A percentile compares a stretch with the other conserved stretches of the same genome.
These are phyloP conservation scores for Cryptomeria japonica DNA, from an alignment of 75 land plant genomes.

Conservation along the genomic window DNA sequence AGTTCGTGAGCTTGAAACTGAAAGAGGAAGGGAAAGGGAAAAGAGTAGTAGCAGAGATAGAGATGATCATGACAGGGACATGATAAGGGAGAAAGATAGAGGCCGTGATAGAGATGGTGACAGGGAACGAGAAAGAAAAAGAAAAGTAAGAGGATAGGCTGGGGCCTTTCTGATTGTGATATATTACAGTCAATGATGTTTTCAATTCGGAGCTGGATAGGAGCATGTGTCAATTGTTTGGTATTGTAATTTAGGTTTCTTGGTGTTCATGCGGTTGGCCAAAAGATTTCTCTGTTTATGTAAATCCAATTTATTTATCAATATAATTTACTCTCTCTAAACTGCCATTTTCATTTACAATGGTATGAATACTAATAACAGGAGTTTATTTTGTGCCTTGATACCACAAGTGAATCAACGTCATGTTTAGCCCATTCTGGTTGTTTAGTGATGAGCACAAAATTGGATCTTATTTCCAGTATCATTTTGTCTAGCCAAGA, in stretches of 20 bases:
- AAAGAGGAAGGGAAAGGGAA: slow-evolving; percentile 52
- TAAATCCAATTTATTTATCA: neutral
- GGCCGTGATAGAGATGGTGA: slow-evolving; percentile 24
- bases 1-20: slow-evolving; percentile 23
- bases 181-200: neutral
- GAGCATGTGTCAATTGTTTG: neutral
- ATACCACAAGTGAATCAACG: neutral
- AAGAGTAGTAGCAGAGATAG: slow-evolving; percentile 77
- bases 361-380: neutral
- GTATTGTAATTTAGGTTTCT: neutral
- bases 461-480: neutral
- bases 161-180: neutral
- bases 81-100: slow-evolving; percentile 14
- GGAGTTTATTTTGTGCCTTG: neutral
- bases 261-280: neutral
- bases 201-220: neutral
- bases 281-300: neutral
- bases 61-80: slow-evolving; percentile 47
- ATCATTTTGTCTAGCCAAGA: neutral
- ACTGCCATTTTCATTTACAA: neutral
- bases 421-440: neutral
- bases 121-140: slow-evolving; percentile 38
- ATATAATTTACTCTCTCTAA: neutral
- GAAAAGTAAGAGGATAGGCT: slow-evolving; percentile 8
- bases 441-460: neutral